Evolutionary conservation across 2,329 filamentous ascomycete genomes (phyloP).

Genomic region (Trichoderma aggressivum): DNA sequence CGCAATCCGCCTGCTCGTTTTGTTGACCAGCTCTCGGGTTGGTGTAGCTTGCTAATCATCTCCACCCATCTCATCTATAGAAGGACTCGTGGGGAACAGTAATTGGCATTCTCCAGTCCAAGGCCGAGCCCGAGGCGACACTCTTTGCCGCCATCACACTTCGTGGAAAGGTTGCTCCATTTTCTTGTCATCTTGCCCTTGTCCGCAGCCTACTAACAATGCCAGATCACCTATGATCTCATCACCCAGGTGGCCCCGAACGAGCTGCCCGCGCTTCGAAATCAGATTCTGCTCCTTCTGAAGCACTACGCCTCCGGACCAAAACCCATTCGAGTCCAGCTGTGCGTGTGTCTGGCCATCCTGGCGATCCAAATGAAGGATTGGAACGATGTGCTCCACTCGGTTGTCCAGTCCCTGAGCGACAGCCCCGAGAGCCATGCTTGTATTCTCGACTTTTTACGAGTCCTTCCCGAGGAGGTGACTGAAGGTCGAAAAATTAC

Average conservation of each 20-base stretch:
- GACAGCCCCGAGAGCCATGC: conserved; percentile 74
- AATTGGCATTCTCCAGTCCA: conserved; percentile 79
- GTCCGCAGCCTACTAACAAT: conserved; percentile 9
- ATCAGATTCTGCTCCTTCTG: conserved; percentile 78
- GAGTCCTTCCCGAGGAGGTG: conserved; percentile 96
- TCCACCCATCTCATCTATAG: conserved; percentile 43
- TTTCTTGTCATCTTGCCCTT: not conserved
- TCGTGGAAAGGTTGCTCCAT: conserved; percentile 78
- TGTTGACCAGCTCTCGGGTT: not conserved
- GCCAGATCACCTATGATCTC: conserved; percentile 92
- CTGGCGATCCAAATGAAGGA: conserved; percentile 93
- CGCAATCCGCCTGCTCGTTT: not conserved
- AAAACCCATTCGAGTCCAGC: conserved; percentile 80
- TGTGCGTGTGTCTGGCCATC: conserved; percentile 92
- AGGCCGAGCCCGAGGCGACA: conserved; percentile 78
- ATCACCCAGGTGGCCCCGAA: conserved; percentile 74
- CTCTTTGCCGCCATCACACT: conserved; percentile 95
- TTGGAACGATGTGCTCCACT: conserved; percentile 89
- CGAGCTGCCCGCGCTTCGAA: conserved; percentile 73
- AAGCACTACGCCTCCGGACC: conserved; percentile 78
- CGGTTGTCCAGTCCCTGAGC: conserved; percentile 75
- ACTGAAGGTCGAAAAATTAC: conserved; percentile 99
- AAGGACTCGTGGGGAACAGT: conserved; percentile 88
- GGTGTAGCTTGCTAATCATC: conserved; percentile 18
- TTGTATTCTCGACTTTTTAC: conserved; percentile 91